Evolutionary conservation across 768 basidiomycete species (phyloP), one percentile per base, ranked within the genome.

Genomic region (Phlegmacium glaucopus): DNA sequence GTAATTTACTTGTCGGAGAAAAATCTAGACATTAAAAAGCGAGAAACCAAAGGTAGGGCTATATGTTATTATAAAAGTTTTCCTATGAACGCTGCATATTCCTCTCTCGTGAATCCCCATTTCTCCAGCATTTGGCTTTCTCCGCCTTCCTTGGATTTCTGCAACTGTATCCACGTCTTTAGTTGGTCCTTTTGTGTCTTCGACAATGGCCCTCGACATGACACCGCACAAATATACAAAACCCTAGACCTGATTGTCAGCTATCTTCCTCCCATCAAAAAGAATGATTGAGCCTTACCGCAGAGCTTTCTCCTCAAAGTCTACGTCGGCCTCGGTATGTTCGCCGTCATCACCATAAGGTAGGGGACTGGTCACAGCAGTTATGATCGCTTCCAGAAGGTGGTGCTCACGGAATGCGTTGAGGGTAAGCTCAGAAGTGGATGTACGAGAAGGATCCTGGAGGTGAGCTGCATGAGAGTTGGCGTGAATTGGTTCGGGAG

Each of bases 391-490:
- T 11, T 72, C 67, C 15, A 85, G 55, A 11, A 90, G 62, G 10
- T 64, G 67, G 48, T 77, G 64, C 17, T 67, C 53, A 26, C 58
- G 52, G 30, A 90, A 59, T 0, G 83, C 88, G 16, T 64, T 56
- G 13, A 80, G 60, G 1, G 83, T 69, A 11, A 68, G 58, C 4
- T 60, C 48, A 0, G 77, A 78, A 0, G 88, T 90, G 4, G 70
- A 62, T 26, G 72, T 70, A 3, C 77, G 75, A 1, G 71, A 64
- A 0, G 86, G 83, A 56, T 84, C 69, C 4, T 73, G 64, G 2
- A 83, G 67, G 63, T 84, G 74, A 13, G 80, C 75, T 0, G 85
- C 79, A 58, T 88, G 88, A 6, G 86, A 89, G 64, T 89, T 89
- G 22, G 80, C 71, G 60, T 87, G 79, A n/a, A 87, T 71, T 1